Conservation (phyloP, 2,329 filamentous ascomycete species). For the Alternaria tenuissima region DNA sequence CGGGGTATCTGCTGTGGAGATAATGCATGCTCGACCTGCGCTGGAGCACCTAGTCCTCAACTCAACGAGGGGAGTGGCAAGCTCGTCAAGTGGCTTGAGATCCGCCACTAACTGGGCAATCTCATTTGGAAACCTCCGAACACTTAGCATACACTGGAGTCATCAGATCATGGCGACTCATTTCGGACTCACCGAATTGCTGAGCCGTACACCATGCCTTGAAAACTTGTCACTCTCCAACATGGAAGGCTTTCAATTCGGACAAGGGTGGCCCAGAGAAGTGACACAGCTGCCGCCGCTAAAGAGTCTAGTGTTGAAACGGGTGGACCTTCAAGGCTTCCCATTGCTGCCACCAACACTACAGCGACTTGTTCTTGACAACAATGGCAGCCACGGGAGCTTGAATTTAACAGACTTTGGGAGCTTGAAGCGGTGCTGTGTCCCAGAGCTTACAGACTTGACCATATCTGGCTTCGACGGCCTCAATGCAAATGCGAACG, state of each 20-base stretch:
- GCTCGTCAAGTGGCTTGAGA: neutral
- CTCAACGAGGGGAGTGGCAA: neutral
- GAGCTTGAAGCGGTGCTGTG: neutral
- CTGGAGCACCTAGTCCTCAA: constrained; percentile 39
- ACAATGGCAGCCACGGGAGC: neutral
- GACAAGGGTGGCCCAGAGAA: constrained; percentile 6
- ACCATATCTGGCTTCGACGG: constrained; percentile 19
- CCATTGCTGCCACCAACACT: constrained; percentile 29
- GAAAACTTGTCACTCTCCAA: constrained; percentile 22
- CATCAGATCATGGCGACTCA: neutral
- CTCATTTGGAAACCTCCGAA: constrained; percentile 36
- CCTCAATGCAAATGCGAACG: constrained; percentile 1
- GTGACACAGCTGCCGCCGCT: constrained; percentile 10
- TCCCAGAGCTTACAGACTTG: constrained; percentile 29
- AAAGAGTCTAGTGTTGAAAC: constrained; percentile 24
- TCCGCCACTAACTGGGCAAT: constrained; percentile 31
- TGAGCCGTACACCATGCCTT: constrained; percentile 27
- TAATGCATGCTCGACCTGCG: constrained; percentile 36
- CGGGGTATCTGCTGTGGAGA: constrained; percentile 35
- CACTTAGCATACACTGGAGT: constrained; percentile 24
- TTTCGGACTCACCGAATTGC: constrained; percentile 6
- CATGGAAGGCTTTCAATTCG: neutral
- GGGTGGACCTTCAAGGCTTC: constrained; percentile 3
- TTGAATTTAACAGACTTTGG: neutral
- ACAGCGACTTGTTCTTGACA: constrained; percentile 19